Percentiles rank a stretch among this genome's conserved stretches.
These are phyloP conservation scores for Phytophthora quininea DNA, from an alignment of 352 stramenopile species.

Conservation along the genomic window DNA sequence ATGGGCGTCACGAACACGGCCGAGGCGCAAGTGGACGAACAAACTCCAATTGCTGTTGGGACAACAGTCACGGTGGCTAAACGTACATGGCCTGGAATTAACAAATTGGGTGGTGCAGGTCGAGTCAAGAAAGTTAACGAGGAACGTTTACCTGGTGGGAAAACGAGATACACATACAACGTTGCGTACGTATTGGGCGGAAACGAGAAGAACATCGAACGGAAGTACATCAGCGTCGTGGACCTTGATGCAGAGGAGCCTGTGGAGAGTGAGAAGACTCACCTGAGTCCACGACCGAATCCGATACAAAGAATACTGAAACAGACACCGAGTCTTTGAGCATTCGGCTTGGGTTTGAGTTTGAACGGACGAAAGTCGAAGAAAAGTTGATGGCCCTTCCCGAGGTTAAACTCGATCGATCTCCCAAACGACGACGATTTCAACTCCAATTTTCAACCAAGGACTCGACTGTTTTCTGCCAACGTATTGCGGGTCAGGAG, in stretches of 20 bases:
- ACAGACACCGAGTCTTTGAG: slow-evolving; percentile 18
- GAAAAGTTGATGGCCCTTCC: slow-evolving; percentile 24
- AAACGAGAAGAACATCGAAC: slow-evolving; percentile 79
- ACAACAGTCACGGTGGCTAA: slow-evolving; percentile 78
- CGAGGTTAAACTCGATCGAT: slow-evolving; percentile 16
- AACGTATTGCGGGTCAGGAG: slow-evolving; percentile 26
- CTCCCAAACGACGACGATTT: slow-evolving; percentile 32
- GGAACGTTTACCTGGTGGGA: slow-evolving; percentile 35
- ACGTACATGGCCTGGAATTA: slow-evolving; percentile 87
- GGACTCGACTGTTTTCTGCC: slow-evolving; percentile 47
- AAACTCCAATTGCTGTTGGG: slow-evolving; percentile 52
- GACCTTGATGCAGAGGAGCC: slow-evolving; percentile 43
- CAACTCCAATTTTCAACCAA: slow-evolving; percentile 50
- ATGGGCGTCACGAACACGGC: slow-evolving; percentile 43
- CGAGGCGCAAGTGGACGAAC: slow-evolving; percentile 47
- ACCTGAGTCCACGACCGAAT: slow-evolving; percentile 10
- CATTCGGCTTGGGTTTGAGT: slow-evolving; percentile 33
- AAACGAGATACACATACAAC: slow-evolving; percentile 71
- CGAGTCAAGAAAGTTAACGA: slow-evolving; percentile 71
- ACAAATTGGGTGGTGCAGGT: slow-evolving; percentile 81
- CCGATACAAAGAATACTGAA: slow-evolving; percentile 14
- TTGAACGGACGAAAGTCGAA: slow-evolving; percentile 29
- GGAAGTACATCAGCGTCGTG: slow-evolving; percentile 80
- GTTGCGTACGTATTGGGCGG: slow-evolving; percentile 75
- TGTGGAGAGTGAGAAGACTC: slow-evolving; percentile 31